Base-by-base conservation (phyloP, 192 early-diverging fungal species). In the Diversispora eburnea region DNA sequence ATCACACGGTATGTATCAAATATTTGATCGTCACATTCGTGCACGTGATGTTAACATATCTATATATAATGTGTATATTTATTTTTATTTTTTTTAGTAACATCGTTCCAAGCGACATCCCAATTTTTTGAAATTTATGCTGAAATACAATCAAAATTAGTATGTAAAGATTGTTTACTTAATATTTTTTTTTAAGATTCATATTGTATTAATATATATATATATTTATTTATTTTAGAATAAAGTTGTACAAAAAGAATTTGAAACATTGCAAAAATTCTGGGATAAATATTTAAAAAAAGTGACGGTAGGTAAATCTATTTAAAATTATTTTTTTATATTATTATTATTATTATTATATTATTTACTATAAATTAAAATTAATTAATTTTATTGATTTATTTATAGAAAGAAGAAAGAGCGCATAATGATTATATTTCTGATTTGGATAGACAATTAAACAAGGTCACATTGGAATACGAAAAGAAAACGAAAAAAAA, bases 211-310 rank as follows among this genome's bases (percentile, higher is more conserved):
- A 15, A 43, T 17, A 43, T 3, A 15, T 33, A 63, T 19, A 6
- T 46, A 43, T 20, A 56, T 20, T 15, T 8, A 13, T 54, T 54
- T 17, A 10, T 4, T 10, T 10, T 76, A 82, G 80, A 75, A 73
- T 10, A 65, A 75, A 5, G 71, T 62, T 77, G 55, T 82, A 15
- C 77, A 79, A 71, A 82, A 82, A 69, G 80, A 82, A 22, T 79
- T 82, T 62, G 80, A 82, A n/a, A 51, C 71, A 13, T 39, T 82
- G 7, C 77, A 79, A 47, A 65, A 45, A 54, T 79, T 75, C 41
- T 82, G 77, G 77, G 80, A 82, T 48, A 82, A 79, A 51, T 78
- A 82, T 72, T 70, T 75, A 43, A 82, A 82, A 25, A 75, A 76
- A 20, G 76, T 75, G 8, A 75, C 74, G 3, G 80, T 82, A 73